phyloP scores from a whole-genome alignment of 257 asterid species.

The Perilla frutescens region DNA sequence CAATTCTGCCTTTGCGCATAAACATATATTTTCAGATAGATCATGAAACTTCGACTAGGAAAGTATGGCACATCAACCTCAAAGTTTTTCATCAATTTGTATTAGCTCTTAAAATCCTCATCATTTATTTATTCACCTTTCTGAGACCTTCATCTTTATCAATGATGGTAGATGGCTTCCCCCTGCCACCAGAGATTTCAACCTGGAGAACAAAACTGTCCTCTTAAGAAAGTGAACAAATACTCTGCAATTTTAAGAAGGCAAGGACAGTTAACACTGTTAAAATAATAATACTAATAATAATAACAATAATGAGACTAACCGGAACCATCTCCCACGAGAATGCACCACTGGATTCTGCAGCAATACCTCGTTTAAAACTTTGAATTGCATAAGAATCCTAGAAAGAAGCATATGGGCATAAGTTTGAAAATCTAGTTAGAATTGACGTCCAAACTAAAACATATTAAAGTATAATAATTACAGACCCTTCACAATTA shows the following conservation, averaged over 20 bases:
- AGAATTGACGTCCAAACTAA: background rate
- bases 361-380: constrained; percentile 87
- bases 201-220: constrained; percentile 55
- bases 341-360: constrained; percentile 78
- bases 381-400: constrained; percentile 90
- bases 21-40: background rate
- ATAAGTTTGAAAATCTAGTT: constrained; percentile 6
- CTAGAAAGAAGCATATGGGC: constrained; percentile 43
- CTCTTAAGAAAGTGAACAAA: constrained; percentile 8
- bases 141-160: constrained; percentile 82
- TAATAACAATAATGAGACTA: constrained; percentile 36
- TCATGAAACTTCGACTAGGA: constrained; percentile 2
- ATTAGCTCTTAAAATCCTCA: background rate
- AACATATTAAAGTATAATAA: too few species aligned
- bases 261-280: background rate
- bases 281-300: background rate
- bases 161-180: constrained; percentile 60
- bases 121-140: constrained; percentile 53
- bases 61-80: constrained; percentile 24
- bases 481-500: background rate
- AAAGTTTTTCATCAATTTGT: background rate
- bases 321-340: constrained; percentile 94
- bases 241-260: background rate
- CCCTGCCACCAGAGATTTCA: constrained; percentile 74
- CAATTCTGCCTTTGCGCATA: background rate